Percentiles rank a stretch among this genome's conserved stretches.
phyloP scores from a whole-genome alignment of 768 basidiomycete species.

The Boletus subcaerulescens region DNA sequence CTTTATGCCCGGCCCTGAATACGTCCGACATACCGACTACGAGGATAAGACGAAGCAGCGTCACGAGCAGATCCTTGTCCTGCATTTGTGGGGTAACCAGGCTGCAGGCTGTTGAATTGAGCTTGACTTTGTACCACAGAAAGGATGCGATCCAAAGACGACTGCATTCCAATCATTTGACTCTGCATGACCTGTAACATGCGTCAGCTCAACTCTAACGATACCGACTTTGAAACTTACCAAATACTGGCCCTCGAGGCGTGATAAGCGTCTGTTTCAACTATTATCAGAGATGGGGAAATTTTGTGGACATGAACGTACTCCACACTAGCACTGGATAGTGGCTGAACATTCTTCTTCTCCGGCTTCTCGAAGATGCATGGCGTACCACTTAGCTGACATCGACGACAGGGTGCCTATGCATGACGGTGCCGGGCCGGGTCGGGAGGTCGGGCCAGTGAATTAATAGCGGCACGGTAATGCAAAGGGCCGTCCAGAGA shows the following conservation, averaged over 20 bases:
- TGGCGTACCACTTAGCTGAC: slow-evolving; percentile 74
- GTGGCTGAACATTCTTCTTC: slow-evolving; percentile 66
- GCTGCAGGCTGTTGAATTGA: slow-evolving; percentile 33
- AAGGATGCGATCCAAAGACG: slow-evolving; percentile 80
- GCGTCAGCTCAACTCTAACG: neutral
- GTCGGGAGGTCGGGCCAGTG: slow-evolving; percentile 66
- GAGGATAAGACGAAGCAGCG: slow-evolving; percentile 26
- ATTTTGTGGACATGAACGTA: slow-evolving; percentile 36
- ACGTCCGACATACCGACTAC: slow-evolving; percentile 33
- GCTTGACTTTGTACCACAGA: slow-evolving; percentile 53
- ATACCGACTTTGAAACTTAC: slow-evolving; percentile 36
- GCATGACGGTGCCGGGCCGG: slow-evolving; percentile 63
- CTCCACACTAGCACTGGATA: slow-evolving; percentile 71
- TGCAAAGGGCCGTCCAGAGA: slow-evolving; percentile 29
- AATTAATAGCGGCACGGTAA: slow-evolving; percentile 45
- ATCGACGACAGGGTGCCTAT: slow-evolving; percentile 87
- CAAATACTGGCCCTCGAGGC: slow-evolving; percentile 83
- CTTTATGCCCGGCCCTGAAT: slow-evolving; percentile 16
- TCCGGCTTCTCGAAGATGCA: slow-evolving; percentile 92
- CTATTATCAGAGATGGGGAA: slow-evolving; percentile 18
- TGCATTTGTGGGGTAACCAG: slow-evolving; percentile 10
- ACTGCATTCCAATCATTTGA: slow-evolving; percentile 94
- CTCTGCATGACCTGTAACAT: slow-evolving; percentile 76
- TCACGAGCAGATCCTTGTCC: slow-evolving; percentile 26
- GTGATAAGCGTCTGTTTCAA: slow-evolving; percentile 64